Base-by-base conservation (phyloP, 2,329 filamentous ascomycete species). In the Colletotrichum destructivum region DNA sequence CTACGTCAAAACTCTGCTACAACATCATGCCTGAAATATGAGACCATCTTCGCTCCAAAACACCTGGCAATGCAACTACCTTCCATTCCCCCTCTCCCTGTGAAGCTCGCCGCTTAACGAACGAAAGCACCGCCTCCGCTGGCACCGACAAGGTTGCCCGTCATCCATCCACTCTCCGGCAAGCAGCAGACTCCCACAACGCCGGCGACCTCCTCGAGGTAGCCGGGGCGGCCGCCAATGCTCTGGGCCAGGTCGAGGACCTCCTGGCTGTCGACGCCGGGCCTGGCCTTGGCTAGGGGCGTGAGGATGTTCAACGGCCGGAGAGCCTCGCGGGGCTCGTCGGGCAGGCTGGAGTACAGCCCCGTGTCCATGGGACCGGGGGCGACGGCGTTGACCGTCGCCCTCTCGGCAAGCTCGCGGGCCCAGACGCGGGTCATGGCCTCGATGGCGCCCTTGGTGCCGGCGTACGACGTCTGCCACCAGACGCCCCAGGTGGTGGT, bases 131-230 rank as follows among this genome's bases (percentile, higher is more conserved):
- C 69, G 23, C 83, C 82, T 5, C 92, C 92, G 76, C 93, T 93
- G 11, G 91, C 91, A 80, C 90, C 92, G 16, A 94, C 86, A 44
- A 93, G 88, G 77, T 89, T 91, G 3, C 92, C 92, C 0, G 92
- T 94, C 69, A 89, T 91, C 91, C 91, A 94, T 3, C 85, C 88
- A 42, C 86, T 86, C 79, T 94, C 92, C 18, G 86, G 86, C 12
- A 87, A 87, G 78, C 91, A 93, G 49, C 93, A 82, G 90, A 94
- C 92, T 5, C 88, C 91, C 52, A 94, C 89, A 8, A 92, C 87
- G 2, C 91, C 92, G 0, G 92, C 92, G 81, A 94, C 86, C 81
- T 94, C 92, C 71, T 87, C 85, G 15, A 89, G 88, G 76, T 92
- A 92, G 8, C 85, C 91, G 6, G 86, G 85, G 70, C 87, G 84